These are phyloP conservation scores for Pilatotrama ljubarskyi DNA, from an alignment of 768 basidiomycete species.

Conservation along the genomic window DNA sequence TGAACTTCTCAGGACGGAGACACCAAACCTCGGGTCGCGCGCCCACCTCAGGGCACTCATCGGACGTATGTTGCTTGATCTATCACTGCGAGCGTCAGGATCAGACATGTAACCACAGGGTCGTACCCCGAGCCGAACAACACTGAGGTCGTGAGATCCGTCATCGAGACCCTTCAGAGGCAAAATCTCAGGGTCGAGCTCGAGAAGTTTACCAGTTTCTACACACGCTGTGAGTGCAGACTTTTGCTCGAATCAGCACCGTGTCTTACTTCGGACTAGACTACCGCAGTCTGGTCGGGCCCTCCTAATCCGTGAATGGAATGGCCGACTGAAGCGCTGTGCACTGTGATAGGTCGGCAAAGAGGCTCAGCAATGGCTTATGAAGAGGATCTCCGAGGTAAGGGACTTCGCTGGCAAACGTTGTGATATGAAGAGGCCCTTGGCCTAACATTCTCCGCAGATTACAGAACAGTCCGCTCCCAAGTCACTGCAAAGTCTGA, in stretches of 20 bases:
- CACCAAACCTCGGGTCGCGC: constrained; percentile 55
- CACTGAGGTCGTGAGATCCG: constrained; percentile 54
- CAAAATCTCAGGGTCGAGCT: constrained; percentile 65
- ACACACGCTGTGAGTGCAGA: constrained; percentile 61
- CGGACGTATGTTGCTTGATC: constrained; percentile 39
- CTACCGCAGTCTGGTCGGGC: constrained; percentile 69
- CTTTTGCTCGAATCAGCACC: constrained; percentile 2
- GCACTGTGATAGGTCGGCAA: constrained; percentile 62
- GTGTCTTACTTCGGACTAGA: constrained; percentile 39
- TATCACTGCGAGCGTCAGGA: constrained; percentile 13
- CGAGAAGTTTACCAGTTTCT: constrained; percentile 66
- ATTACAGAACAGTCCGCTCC: constrained; percentile 65
- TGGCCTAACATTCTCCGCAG: constrained; percentile 37
- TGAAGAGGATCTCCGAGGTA: constrained; percentile 66
- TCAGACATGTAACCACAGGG: constrained; percentile 36
- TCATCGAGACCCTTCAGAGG: constrained; percentile 67
- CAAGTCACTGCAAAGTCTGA: constrained; percentile 50
- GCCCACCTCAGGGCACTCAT: constrained; percentile 38
- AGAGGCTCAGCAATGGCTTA: constrained; percentile 77
- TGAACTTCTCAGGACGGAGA: constrained; percentile 60
- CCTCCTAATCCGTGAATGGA: not conserved
- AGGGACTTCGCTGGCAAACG: not conserved
- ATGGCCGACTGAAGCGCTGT: not conserved
- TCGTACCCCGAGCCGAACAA: constrained; percentile 61
- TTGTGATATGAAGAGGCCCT: not conserved